Evolutionary conservation across 148 eudicot species (phyloP).

Genomic region (Nepenthes mirabilis): DNA sequence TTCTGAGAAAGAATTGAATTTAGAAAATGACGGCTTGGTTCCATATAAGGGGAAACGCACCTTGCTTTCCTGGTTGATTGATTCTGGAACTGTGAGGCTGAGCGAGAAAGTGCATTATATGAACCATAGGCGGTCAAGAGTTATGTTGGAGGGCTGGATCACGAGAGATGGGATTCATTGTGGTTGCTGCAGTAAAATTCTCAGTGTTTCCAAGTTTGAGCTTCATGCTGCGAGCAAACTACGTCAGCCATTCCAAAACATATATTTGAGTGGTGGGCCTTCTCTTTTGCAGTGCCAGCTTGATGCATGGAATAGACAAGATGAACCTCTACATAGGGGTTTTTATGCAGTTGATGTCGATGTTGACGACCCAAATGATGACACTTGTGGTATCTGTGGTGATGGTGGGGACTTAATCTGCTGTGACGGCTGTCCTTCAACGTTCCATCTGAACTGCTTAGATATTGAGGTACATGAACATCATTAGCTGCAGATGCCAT

Average conservation of each 20-base stretch:
- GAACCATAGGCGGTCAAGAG: constrained; percentile 62
- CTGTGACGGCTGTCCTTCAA: constrained; percentile 97
- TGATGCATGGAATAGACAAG: constrained; percentile 88
- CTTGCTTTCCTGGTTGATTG: constrained; percentile 87
- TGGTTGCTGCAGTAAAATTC: constrained; percentile 92
- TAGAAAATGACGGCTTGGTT: constrained; percentile 54
- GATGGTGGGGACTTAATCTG: constrained; percentile 98
- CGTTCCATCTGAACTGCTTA: constrained; percentile 89
- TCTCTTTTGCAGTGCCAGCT: constrained; percentile 79
- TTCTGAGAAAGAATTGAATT: constrained; percentile 50
- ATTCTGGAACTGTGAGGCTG: constrained; percentile 51
- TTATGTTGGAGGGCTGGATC: constrained; percentile 89
- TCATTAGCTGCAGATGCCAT: not conserved
- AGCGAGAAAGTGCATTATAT: constrained; percentile 86
- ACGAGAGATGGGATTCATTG: constrained; percentile 88
- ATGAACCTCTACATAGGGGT: constrained; percentile 42
- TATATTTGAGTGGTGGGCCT: constrained; percentile 57
- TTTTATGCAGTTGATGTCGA: constrained; percentile 46
- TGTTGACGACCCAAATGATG: constrained; percentile 96
- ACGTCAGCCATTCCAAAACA: constrained; percentile 81
- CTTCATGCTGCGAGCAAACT: constrained; percentile 90
- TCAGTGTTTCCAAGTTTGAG: constrained; percentile 82
- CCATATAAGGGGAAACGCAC: constrained; percentile 83
- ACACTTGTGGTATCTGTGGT: constrained; percentile 87
- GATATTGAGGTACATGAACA: constrained; percentile 47